Conservation (phyloP, 352 stramenopile species). For the Pythium scleroteichum region DNA sequence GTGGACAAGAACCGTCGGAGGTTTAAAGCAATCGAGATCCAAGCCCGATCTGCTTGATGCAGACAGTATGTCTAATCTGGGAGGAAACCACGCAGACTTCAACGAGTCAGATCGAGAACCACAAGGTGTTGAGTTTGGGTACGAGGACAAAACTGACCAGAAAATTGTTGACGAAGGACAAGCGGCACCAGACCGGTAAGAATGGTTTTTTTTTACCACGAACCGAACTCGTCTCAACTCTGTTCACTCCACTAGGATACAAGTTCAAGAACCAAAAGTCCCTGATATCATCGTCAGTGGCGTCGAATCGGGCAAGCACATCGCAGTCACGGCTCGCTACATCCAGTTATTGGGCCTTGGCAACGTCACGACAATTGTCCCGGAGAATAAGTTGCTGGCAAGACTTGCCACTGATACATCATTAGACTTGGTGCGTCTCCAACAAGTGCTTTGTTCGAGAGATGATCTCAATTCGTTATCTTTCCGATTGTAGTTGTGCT, state of each 20-base stretch:
- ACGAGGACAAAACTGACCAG: slow-evolving; percentile 34
- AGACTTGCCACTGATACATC: slow-evolving; percentile 35
- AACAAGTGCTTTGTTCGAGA: not conserved
- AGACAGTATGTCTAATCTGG: not conserved
- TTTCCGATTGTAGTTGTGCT: slow-evolving; percentile 47
- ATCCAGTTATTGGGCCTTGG: slow-evolving; percentile 71
- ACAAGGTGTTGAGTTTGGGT: slow-evolving; percentile 45
- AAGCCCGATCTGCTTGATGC: slow-evolving; percentile 12
- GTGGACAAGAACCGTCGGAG: not conserved
- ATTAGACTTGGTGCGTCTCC: slow-evolving; percentile 49
- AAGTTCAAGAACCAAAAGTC: slow-evolving; percentile 46
- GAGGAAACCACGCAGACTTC: slow-evolving; percentile 23
- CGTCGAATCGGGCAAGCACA: slow-evolving; percentile 34
- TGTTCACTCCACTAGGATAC: slow-evolving; percentile 10
- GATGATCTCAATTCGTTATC: not conserved
- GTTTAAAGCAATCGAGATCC: not conserved
- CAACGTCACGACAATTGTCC: slow-evolving; percentile 39
- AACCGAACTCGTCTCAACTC: too few relatives aligned
- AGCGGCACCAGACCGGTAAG: slow-evolving; percentile 11
- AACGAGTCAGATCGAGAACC: slow-evolving; percentile 29
- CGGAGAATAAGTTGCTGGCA: slow-evolving; percentile 41
- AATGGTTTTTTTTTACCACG: not conserved
- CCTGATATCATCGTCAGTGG: slow-evolving; percentile 65
- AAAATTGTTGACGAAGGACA: not conserved
- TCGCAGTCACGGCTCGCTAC: slow-evolving; percentile 58